Percentiles rank a stretch among this genome's conserved stretches.
Evolutionary conservation across 2,329 filamentous ascomycete genomes (phyloP).

Genomic region (Curvularia verruculosa): DNA sequence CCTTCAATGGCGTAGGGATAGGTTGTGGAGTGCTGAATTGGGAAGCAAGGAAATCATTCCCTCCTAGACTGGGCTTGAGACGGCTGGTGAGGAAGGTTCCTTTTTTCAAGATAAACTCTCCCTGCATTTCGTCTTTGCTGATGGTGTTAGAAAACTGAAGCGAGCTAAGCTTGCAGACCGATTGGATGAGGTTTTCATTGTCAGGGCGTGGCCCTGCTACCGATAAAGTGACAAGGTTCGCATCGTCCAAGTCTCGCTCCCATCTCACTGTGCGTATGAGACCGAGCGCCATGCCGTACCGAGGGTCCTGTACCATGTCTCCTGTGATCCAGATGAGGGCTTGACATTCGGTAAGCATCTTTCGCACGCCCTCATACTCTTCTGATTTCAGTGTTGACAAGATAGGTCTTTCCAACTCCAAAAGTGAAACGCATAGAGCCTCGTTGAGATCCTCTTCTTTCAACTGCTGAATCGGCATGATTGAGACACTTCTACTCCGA

Average conservation of each 20-base stretch:
- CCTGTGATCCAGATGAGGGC: slow-evolving; percentile 1
- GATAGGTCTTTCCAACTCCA: background rate
- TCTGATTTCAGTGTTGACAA: background rate
- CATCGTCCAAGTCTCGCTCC: slow-evolving; percentile 3
- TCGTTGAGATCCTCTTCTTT: slow-evolving; percentile 1
- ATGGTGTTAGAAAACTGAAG: background rate
- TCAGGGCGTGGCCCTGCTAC: background rate
- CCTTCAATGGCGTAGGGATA: background rate
- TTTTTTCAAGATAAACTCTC: background rate
- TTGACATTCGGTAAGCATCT: slow-evolving; percentile 2
- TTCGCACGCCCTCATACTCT: slow-evolving; percentile 2
- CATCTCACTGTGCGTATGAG: slow-evolving; percentile 5
- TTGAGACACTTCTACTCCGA: background rate
- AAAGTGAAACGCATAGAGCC: background rate
- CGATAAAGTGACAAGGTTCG: background rate
- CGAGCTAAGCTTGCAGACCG: background rate
- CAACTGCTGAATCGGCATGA: background rate
- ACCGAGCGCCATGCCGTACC: background rate
- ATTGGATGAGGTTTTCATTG: background rate
- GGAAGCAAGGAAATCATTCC: background rate
- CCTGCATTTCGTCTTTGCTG: background rate
- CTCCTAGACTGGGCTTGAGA: background rate
- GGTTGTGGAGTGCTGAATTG: slow-evolving; percentile 4
- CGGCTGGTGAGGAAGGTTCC: slow-evolving; percentile 3
- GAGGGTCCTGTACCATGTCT: background rate